Evolutionary conservation across 1,139 yeast genomes (phyloP).

Genomic region (Taphrina confusa): DNA sequence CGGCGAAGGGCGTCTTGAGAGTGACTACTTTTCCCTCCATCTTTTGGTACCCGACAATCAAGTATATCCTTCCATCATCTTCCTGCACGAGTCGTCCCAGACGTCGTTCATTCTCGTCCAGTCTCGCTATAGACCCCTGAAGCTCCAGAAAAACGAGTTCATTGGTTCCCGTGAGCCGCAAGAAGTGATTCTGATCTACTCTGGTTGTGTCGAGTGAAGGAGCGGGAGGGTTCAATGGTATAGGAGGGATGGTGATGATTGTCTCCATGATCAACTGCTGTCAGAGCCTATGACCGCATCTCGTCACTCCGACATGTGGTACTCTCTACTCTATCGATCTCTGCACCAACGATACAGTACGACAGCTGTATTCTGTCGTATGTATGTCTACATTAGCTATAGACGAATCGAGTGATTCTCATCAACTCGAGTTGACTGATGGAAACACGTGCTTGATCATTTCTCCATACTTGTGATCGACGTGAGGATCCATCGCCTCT

Average conservation of each 20-base stretch:
- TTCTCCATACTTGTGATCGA: not conserved
- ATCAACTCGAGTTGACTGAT: too few relatives aligned
- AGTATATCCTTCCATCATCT: conserved; percentile 29
- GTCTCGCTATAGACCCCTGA: conserved; percentile 35
- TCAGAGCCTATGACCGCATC: too few relatives aligned
- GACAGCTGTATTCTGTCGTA: too few relatives aligned
- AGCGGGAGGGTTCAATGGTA: not conserved
- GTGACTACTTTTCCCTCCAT: conserved; percentile 35
- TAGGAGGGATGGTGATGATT: conserved; percentile 22
- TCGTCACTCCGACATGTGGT: too few relatives aligned
- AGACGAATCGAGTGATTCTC: not conserved
- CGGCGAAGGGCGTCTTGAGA: conserved; percentile 35
- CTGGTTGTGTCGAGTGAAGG: not conserved
- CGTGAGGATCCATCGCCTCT: too few relatives aligned
- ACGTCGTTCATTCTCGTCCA: conserved; percentile 9
- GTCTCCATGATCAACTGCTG: conserved; percentile 18
- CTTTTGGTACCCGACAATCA: conserved; percentile 35
- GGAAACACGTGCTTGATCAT: not conserved
- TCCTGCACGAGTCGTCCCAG: conserved; percentile 24
- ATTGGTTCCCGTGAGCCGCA: conserved; percentile 18
- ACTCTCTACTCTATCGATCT: too few relatives aligned
- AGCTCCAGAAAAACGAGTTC: conserved; percentile 34
- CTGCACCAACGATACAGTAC: too few relatives aligned
- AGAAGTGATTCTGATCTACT: not conserved
- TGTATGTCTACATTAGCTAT: too few relatives aligned